phyloP scores from a whole-genome alignment of 1,284 basidiomycete species.

The Pisolithus thermaeus region DNA sequence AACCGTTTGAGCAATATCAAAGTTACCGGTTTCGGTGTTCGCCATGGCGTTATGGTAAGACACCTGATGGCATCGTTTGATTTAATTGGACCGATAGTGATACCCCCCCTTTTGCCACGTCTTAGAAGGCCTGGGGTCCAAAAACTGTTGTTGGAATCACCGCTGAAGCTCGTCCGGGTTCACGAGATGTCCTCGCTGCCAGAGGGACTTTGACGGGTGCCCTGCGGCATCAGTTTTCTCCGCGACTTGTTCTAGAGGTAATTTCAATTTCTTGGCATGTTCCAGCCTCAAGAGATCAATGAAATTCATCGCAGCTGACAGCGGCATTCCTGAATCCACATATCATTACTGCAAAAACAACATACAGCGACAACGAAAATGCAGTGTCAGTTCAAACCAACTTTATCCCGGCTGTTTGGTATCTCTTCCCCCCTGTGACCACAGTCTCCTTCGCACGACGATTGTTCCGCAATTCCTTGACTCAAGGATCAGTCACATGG shows the following conservation, averaged over 20 bases:
- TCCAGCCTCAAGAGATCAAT: constrained; percentile 16
- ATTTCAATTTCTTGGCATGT: constrained; percentile 19
- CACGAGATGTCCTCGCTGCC: constrained; percentile 15
- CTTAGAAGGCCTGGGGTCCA: constrained; percentile 37
- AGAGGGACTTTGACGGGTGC: constrained; percentile 49
- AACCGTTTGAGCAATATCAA: constrained; percentile 32
- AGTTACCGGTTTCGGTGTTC: constrained; percentile 30
- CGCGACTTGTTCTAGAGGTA: constrained; percentile 46
- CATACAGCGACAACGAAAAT: constrained; percentile 32
- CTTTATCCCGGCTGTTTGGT: constrained; percentile 25
- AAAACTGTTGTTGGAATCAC: constrained; percentile 33
- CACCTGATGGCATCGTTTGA: constrained; percentile 11
- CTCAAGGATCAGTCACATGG: constrained; percentile 25
- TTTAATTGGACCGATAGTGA: constrained; percentile 19
- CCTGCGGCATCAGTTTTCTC: constrained; percentile 59
- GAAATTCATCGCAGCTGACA: constrained; percentile 22
- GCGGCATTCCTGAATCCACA: constrained; percentile 32
- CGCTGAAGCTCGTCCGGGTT: constrained; percentile 26
- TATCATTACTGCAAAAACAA: constrained; percentile 31
- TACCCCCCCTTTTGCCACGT: constrained; percentile 4
- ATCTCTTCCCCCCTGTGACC: constrained; percentile 23
- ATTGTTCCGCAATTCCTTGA: constrained; percentile 27
- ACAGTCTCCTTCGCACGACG: constrained; percentile 28
- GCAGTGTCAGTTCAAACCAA: constrained; percentile 18
- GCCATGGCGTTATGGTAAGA: constrained; percentile 37